Conservation (phyloP, 495 filamentous ascomycete genomes). For the Penicillium pancosmium region DNA sequence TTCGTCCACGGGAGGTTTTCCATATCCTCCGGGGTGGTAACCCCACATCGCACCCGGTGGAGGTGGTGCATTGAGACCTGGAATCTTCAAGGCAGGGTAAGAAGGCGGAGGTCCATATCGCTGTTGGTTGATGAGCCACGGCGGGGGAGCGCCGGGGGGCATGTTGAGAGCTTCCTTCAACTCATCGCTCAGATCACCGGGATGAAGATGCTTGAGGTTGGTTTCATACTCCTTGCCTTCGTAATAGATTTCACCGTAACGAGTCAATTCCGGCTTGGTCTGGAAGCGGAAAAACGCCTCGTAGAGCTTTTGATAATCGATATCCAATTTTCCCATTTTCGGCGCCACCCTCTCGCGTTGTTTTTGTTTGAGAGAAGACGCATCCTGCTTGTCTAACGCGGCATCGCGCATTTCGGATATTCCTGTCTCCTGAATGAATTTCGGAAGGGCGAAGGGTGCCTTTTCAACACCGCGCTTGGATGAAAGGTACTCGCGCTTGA, state of each 20-base stretch:
- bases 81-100: conserved; percentile 89
- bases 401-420: conserved; percentile 98
- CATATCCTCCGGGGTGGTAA: conserved; percentile 93
- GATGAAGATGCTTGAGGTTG: conserved; percentile 83
- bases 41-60: conserved; percentile 95
- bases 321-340: conserved; percentile 96
- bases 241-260: conserved; percentile 97
- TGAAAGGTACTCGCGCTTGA: conserved; percentile 95
- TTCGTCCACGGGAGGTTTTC: conserved; percentile 93
- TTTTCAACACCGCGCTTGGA: conserved; percentile 97
- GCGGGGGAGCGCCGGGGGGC: conserved; percentile 88
- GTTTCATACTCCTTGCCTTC: conserved; percentile 99
- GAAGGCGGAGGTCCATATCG: conserved; percentile 89
- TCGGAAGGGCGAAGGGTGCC: conserved; percentile 85
- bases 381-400: conserved; percentile 90
- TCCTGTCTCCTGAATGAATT: conserved; percentile 97
- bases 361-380: conserved; percentile 89
- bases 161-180: conserved; percentile 94
- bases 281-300: conserved; percentile 98
- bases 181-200: conserved; percentile 87
- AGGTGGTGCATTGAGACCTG: conserved; percentile 92
- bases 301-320: conserved; percentile 97
- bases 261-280: conserved; percentile 89
- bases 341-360: conserved; percentile 92
- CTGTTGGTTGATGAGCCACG: conserved; percentile 97